A percentile compares a stretch with the other conserved stretches of the same genome.
Evolutionary conservation across 352 stramenopile genomes (phyloP).

Genomic region (Detonula confervacea): DNA sequence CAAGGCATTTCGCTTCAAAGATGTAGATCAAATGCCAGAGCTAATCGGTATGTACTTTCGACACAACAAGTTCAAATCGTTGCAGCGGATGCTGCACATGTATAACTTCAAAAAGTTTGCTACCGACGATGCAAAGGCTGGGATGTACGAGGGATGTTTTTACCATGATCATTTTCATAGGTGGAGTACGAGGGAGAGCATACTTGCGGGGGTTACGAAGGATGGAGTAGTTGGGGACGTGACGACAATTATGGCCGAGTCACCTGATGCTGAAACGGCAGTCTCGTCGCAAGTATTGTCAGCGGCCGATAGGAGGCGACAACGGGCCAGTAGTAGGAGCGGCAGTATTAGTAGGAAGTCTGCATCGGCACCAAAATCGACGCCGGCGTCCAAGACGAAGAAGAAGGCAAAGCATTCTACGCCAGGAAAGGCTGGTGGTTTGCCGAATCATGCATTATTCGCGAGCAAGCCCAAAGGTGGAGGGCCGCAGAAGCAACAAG

Average conservation of each 20-base stretch:
- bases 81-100: slow-evolving; percentile 25
- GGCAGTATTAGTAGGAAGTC: too few relatives aligned
- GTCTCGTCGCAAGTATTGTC: too few relatives aligned
- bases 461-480: slow-evolving; percentile 11
- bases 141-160: slow-evolving; percentile 1
- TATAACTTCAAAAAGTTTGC: slow-evolving; percentile 29
- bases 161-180: slow-evolving; percentile 21
- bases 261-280: too few relatives aligned
- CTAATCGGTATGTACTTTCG: slow-evolving; percentile 21
- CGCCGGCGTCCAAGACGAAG: not conserved
- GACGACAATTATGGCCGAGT: too few relatives aligned
- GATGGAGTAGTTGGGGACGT: not conserved
- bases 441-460: not conserved
- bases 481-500: not conserved
- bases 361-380: not conserved
- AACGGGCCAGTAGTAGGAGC: too few relatives aligned
- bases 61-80: slow-evolving; percentile 23
- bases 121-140: too few relatives aligned
- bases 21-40: not conserved
- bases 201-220: slow-evolving; percentile 14
- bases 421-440: not conserved
- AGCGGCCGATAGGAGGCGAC: too few relatives aligned
- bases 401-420: not conserved
- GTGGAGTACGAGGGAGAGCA: slow-evolving; percentile 1
- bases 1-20: slow-evolving; percentile 23